Base-by-base conservation (phyloP, 2,329 filamentous ascomycete genomes). In the Dactylonectria macrodidyma region DNA sequence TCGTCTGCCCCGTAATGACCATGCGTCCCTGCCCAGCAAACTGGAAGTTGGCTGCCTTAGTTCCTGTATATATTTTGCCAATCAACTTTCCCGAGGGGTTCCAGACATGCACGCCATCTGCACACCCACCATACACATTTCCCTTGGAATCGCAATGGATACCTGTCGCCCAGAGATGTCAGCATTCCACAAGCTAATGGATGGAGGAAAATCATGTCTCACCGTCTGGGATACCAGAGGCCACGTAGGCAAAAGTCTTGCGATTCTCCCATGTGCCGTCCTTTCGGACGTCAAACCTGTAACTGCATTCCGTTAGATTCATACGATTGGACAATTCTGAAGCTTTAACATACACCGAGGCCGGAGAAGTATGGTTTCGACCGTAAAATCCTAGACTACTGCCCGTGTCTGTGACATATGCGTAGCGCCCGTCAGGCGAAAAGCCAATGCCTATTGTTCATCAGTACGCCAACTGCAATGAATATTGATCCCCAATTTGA, bases 341-440 rank as follows among this genome's bases (percentile, higher is more conserved):
- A n/a, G 12, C 2, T 7, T 19, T 34, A 10, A 22, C 50, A 19
- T 54, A 54, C 51, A 89, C 84, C 19, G 83, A 84, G 2, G 86
- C 77, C 0, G 86, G 84, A 5, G 78, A 72, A 0, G 82, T 80
- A 2, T 78, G 72, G 34, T 86, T 83, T 33, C 73, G 71, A 10
- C 86, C 85, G 56, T 78, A 81, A 16, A 84, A 80, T 0, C 76
- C 83, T 16, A 79, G 81, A 10, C 60, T 68, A 2, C 73, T 81
- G 2, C 89, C 89, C 0, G 86, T 89, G 71, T 91, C 89, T 10
- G 87, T 85, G 3, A 91, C 78, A 65, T 91, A 91, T 2, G 86
- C 79, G 19, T 84, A 79, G 8, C 77, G 76, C n/a, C 88, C 86
- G 66, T 86, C 84, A 0, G 87, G 88, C 0, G 86, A 87, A 72